Conservation (phyloP, 2,329 filamentous ascomycete genomes). For the Mariannaea elegans region DNA sequence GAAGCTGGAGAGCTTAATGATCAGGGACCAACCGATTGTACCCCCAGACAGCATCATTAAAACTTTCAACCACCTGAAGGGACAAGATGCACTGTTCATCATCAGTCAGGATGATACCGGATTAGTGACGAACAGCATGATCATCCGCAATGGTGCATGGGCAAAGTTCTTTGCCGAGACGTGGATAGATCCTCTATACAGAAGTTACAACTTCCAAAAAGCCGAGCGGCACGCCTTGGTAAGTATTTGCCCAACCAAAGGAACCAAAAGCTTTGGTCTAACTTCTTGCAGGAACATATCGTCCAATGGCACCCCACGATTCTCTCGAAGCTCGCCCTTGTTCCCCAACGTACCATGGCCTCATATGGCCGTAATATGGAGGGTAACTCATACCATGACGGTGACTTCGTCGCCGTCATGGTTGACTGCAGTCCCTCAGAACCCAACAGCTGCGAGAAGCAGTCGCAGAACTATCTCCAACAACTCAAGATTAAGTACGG, state of each 20-base stretch:
- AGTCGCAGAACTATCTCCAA: constrained; percentile 66
- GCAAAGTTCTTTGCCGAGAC: constrained; percentile 91
- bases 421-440: constrained; percentile 71
- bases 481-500: constrained; percentile 56
- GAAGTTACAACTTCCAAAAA: constrained; percentile 95
- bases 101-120: constrained; percentile 87
- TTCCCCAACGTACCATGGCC: constrained; percentile 88
- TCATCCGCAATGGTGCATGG: constrained; percentile 88
- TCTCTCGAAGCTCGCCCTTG: constrained; percentile 84
- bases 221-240: constrained; percentile 92
- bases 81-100: constrained; percentile 81
- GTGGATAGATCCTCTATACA: constrained; percentile 95
- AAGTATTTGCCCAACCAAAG: constrained; percentile 44
- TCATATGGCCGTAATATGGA: constrained; percentile 70
- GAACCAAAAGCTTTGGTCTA: constrained; percentile 28
- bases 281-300: constrained; percentile 74
- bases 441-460: constrained; percentile 73
- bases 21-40: constrained; percentile 85
- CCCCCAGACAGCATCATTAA: constrained; percentile 97
- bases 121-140: constrained; percentile 78
- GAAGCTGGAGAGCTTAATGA: constrained; percentile 80
- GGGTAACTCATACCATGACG: constrained; percentile 77
- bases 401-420: constrained; percentile 86
- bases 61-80: constrained; percentile 85
- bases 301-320: constrained; percentile 98